phyloP scores from a whole-genome alignment of 169 alveolate species.

The Cryptosporidium baileyi region DNA sequence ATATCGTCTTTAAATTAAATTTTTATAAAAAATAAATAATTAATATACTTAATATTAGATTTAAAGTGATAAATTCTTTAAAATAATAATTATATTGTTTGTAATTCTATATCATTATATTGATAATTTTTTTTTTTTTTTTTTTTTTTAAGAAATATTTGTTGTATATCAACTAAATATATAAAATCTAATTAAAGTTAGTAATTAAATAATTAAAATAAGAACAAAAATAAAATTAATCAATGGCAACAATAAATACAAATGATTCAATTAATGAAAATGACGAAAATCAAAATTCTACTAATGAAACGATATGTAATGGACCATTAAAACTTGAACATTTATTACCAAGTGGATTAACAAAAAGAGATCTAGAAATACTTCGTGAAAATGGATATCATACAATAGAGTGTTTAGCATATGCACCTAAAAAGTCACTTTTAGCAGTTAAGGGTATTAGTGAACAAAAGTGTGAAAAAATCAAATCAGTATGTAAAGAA shows the following conservation, averaged over 20 bases:
- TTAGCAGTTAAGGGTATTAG: conserved; percentile 94
- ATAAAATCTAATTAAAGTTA: too few relatives aligned
- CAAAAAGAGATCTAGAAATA: conserved; percentile 89
- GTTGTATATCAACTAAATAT: not conserved
- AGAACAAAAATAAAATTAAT: not conserved
- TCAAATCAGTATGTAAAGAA: conserved; percentile 90
- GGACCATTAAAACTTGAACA: conserved; percentile 83
- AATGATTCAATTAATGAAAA: conserved; percentile 6
- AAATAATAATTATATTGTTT: too few relatives aligned
- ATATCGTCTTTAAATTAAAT: not conserved
- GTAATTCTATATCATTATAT: too few relatives aligned
- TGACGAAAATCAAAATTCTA: conserved; percentile 24
- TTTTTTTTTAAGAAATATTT: too few relatives aligned
- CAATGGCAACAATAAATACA: conserved; percentile 40
- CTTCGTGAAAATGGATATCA: conserved; percentile 91
- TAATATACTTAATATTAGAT: too few relatives aligned
- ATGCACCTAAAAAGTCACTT: conserved; percentile 89
- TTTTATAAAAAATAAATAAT: not conserved
- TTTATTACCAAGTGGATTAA: conserved; percentile 82
- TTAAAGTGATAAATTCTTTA: too few relatives aligned
- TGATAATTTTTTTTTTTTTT: too few relatives aligned
- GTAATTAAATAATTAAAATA: too few relatives aligned
- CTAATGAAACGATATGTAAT: conserved; percentile 10
- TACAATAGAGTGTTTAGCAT: conserved; percentile 92
- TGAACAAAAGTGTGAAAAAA: conserved; percentile 94